A percentile compares a stretch with the other conserved stretches of the same genome.
These are phyloP conservation scores for Scedosporium boydii DNA, from an alignment of 2,329 filamentous ascomycete species.

Conservation along the genomic window DNA sequence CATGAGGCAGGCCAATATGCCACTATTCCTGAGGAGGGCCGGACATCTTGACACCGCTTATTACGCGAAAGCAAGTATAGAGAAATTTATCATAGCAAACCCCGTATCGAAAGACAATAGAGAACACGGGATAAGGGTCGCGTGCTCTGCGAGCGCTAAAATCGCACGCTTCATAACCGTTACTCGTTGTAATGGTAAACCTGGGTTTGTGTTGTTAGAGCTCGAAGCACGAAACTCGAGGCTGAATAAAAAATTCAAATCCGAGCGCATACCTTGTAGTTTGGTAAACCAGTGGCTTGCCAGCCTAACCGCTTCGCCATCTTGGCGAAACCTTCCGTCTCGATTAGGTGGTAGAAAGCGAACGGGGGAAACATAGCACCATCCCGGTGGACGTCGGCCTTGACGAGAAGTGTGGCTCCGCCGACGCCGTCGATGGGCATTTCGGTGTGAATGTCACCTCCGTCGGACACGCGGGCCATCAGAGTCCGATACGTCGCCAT, in stretches of 20 bases:
- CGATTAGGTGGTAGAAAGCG: conserved; percentile 90
- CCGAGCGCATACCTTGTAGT: conserved; percentile 72
- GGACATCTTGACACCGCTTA: background rate
- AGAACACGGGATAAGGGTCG: background rate
- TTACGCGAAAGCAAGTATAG: background rate
- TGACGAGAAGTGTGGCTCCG: conserved; percentile 84
- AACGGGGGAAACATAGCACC: conserved; percentile 98
- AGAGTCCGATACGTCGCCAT: conserved; percentile 85
- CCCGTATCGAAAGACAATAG: background rate
- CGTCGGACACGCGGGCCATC: conserved; percentile 72
- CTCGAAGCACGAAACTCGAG: background rate
- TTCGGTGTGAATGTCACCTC: conserved; percentile 48
- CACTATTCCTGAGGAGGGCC: background rate
- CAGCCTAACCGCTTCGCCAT: conserved; percentile 89
- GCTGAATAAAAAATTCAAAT: background rate
- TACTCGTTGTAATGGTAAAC: conserved; percentile 88
- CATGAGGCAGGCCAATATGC: background rate
- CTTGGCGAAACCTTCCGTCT: conserved; percentile 96
- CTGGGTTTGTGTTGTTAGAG: conserved; percentile 29
- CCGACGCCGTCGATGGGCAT: conserved; percentile 86
- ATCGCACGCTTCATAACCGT: conserved; percentile 13
- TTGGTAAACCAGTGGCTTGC: conserved; percentile 78
- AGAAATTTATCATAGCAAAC: background rate
- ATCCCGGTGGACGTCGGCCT: conserved; percentile 92
- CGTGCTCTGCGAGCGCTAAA: background rate